Evolutionary conservation across 768 basidiomycete genomes (phyloP).

Genomic region (Coprinopsis marcescibilis): DNA sequence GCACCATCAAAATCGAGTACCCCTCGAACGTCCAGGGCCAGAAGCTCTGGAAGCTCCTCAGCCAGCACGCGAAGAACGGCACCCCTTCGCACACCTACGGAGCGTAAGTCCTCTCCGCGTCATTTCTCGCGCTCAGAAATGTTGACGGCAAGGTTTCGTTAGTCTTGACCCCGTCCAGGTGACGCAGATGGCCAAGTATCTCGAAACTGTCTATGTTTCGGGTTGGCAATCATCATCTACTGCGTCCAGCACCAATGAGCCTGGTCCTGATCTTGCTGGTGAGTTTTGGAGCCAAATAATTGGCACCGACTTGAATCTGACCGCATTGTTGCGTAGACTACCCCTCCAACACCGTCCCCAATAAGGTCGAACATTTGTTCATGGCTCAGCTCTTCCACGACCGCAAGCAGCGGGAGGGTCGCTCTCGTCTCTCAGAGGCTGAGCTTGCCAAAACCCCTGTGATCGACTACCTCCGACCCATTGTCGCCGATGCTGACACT

Average conservation of each 20-base stretch:
- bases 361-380: slow-evolving; percentile 98
- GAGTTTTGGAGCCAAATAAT: slow-evolving; percentile 15
- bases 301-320: background rate
- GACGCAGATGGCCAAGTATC: slow-evolving; percentile 98
- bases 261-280: slow-evolving; percentile 98
- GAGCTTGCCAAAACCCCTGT: slow-evolving; percentile 65
- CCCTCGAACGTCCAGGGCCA: slow-evolving; percentile 80
- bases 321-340: slow-evolving; percentile 54
- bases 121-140: background rate
- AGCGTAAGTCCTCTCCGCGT: slow-evolving; percentile 61
- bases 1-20: slow-evolving; percentile 79
- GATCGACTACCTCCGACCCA: slow-evolving; percentile 89
- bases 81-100: slow-evolving; percentile 96
- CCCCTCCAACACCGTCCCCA: slow-evolving; percentile 97
- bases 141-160: slow-evolving; percentile 2
- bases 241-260: slow-evolving; percentile 90
- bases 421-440: slow-evolving; percentile 61
- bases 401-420: slow-evolving; percentile 86
- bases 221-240: slow-evolving; percentile 95
- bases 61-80: slow-evolving; percentile 67
- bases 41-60: slow-evolving; percentile 77
- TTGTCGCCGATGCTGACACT: slow-evolving; percentile 96
- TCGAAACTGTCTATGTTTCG: slow-evolving; percentile 98
- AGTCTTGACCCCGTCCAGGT: slow-evolving; percentile 97
- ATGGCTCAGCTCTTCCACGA: slow-evolving; percentile 99